These are phyloP conservation scores for Suillus cothurnatus DNA, from an alignment of 768 basidiomycete species.

Conservation along the genomic window DNA sequence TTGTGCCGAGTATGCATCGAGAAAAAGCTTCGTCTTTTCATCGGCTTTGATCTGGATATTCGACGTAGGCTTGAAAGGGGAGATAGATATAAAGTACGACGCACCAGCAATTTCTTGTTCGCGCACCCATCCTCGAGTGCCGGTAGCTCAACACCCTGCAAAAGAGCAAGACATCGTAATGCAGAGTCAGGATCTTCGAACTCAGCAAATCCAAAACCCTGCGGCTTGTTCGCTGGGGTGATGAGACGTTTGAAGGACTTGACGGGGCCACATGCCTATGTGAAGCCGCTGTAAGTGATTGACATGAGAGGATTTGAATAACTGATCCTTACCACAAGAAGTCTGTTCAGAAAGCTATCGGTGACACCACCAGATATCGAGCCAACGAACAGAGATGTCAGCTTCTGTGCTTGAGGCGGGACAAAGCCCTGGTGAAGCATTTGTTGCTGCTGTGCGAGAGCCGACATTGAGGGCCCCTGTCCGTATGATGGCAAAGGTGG, in stretches of 20 bases:
- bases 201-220: slow-evolving; percentile 97
- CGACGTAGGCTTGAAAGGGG: slow-evolving; percentile 43
- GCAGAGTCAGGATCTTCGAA: slow-evolving; percentile 94
- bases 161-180: slow-evolving; percentile 66
- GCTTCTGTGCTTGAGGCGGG: slow-evolving; percentile 68
- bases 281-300: not conserved
- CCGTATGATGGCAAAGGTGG: slow-evolving; percentile 85
- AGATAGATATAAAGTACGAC: slow-evolving; percentile 33
- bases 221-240: slow-evolving; percentile 90
- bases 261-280: slow-evolving; percentile 90
- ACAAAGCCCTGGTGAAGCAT: slow-evolving; percentile 56
- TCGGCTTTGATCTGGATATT: slow-evolving; percentile 86
- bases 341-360: slow-evolving; percentile 75
- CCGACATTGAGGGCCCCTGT: slow-evolving; percentile 90
- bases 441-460: slow-evolving; percentile 86
- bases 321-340: slow-evolving; percentile 65
- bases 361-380: slow-evolving; percentile 94
- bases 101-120: slow-evolving; percentile 69
- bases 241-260: slow-evolving; percentile 91
- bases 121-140: slow-evolving; percentile 61
- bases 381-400: slow-evolving; percentile 85
- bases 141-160: slow-evolving; percentile 66
- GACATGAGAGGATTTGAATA: not conserved
- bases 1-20: slow-evolving; percentile 83
- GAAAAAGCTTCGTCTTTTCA: slow-evolving; percentile 86